A percentile compares a stretch with the other conserved stretches of the same genome.
Conservation (phyloP, 2,329 filamentous ascomycete species). For the Penicillium palitans region DNA sequence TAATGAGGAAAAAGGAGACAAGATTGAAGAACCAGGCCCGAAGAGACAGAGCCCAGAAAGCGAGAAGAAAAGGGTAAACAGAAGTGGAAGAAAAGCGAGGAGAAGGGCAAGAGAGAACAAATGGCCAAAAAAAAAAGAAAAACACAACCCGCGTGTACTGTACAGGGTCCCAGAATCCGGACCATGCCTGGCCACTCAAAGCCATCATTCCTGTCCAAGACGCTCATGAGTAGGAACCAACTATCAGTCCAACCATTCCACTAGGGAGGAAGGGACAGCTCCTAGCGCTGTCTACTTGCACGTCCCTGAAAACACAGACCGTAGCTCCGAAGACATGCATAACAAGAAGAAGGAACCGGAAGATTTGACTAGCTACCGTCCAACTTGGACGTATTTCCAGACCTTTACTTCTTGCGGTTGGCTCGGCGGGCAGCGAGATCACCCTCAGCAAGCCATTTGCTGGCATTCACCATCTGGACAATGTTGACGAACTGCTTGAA, state of each 20-base stretch:
- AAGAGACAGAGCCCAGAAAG: slow-evolving; percentile 7
- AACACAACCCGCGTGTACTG: slow-evolving; percentile 24
- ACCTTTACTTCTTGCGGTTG: slow-evolving; percentile 52
- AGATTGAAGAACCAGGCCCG: slow-evolving; percentile 7
- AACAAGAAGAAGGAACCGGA: slow-evolving; percentile 20
- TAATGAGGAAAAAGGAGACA: slow-evolving; percentile 11
- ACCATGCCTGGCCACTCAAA: slow-evolving; percentile 14
- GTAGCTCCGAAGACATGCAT: slow-evolving; percentile 37
- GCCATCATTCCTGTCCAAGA: slow-evolving; percentile 18
- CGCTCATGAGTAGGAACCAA: slow-evolving; percentile 21
- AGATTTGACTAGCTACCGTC: neutral
- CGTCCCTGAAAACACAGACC: slow-evolving; percentile 26
- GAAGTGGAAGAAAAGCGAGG: slow-evolving; percentile 9
- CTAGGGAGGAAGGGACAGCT: slow-evolving; percentile 10
- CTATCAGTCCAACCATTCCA: slow-evolving; percentile 18
- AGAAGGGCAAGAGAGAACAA: slow-evolving; percentile 17
- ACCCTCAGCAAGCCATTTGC: slow-evolving; percentile 89
- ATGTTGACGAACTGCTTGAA: slow-evolving; percentile 94
- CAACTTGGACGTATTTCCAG: neutral
- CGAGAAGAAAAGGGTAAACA: slow-evolving; percentile 7
- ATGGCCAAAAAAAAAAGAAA: slow-evolving; percentile 10
- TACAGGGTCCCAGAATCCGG: slow-evolving; percentile 20
- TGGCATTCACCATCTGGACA: slow-evolving; percentile 89
- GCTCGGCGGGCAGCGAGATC: slow-evolving; percentile 58
- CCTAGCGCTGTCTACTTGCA: slow-evolving; percentile 5